Conservation (phyloP, 129 eudicot species). For the Pulicaria dysenterica region DNA sequence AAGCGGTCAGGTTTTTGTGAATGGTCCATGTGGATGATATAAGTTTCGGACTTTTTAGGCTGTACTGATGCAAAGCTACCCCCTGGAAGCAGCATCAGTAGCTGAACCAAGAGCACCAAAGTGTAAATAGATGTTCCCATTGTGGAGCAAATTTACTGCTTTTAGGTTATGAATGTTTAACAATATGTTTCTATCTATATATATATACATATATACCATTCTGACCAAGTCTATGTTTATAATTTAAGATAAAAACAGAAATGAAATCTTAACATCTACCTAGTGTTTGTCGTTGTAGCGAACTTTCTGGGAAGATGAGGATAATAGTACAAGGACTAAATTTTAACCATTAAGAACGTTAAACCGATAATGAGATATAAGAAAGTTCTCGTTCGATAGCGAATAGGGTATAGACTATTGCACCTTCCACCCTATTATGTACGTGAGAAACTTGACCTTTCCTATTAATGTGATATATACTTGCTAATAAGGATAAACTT, state of each 20-base stretch:
- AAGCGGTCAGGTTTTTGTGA: slow-evolving; percentile 39
- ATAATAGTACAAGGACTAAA: neutral
- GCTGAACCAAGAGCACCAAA: slow-evolving; percentile 3
- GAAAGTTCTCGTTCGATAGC: too few relatives aligned
- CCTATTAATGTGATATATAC: neutral
- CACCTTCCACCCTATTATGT: too few relatives aligned
- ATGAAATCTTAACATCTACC: neutral
- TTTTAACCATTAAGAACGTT: neutral
- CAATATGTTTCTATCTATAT: too few relatives aligned
- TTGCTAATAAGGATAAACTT: too few relatives aligned
- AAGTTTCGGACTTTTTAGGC: slow-evolving; percentile 31
- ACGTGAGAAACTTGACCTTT: too few relatives aligned
- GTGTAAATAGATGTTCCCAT: slow-evolving; percentile 19
- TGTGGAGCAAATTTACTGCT: neutral
- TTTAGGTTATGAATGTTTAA: neutral
- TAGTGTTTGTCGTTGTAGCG: slow-evolving; percentile 8
- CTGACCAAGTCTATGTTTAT: neutral
- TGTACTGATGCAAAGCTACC: neutral
- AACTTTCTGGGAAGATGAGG: neutral
- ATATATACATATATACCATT: neutral
- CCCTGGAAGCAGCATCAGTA: slow-evolving; percentile 20
- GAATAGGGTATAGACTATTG: too few relatives aligned
- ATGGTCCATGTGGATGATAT: slow-evolving; percentile 49
- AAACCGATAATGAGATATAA: too few relatives aligned
- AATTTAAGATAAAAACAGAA: neutral